Base-by-base conservation (phyloP, 495 filamentous ascomycete species). In the Sordaria brevicollis region DNA sequence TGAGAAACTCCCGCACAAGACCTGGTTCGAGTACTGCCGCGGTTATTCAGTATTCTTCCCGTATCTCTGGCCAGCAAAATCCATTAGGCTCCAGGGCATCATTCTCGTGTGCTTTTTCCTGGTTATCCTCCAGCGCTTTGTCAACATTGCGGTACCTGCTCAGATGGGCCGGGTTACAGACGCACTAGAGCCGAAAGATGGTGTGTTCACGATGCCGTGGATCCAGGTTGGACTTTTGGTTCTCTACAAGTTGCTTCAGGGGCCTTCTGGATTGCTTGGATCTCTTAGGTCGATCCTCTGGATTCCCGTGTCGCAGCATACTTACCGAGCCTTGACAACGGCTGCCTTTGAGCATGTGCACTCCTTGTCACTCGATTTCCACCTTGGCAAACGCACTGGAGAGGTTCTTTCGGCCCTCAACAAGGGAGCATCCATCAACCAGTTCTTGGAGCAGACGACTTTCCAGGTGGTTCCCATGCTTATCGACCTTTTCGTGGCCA, bases 341-440 rank as follows among this genome's bases (percentile, higher is more conserved):
- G 93, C 95, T 8, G 91, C 94, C 6, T 99, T 99, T 74, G 95
- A 98, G 78, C 95, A 99, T 76, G 95, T 99, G 19, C 95, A 98
- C 79, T 88, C 90, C 39, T 87, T 99, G 17, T 97, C 94, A 79
- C 83, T 97, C 73, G 95, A 98, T 76, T 99, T 99, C 75, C 95
- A 99, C 79, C 86, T 97, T 11, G 92, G 93, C 54, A 99, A 99
- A 81, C 93, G 94, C 79, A 98, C 95, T 1, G 95, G 95, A 31
- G 95, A 99, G 79, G 93, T 99, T 17, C 82, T 97, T 33, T 97
- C 93, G 25, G 95, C 95, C 0, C 83, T 99, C 69, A 97, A 94
- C 81, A 98, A 98, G 76, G 95, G 95, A 68, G 92, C 89, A 71
- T 92, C 95, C 2, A 97, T 99, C 83, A 98, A 99, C 75, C 93